Evolutionary conservation across 1,284 basidiomycete species (phyloP).

Genomic region (Sphagnurus paluster): DNA sequence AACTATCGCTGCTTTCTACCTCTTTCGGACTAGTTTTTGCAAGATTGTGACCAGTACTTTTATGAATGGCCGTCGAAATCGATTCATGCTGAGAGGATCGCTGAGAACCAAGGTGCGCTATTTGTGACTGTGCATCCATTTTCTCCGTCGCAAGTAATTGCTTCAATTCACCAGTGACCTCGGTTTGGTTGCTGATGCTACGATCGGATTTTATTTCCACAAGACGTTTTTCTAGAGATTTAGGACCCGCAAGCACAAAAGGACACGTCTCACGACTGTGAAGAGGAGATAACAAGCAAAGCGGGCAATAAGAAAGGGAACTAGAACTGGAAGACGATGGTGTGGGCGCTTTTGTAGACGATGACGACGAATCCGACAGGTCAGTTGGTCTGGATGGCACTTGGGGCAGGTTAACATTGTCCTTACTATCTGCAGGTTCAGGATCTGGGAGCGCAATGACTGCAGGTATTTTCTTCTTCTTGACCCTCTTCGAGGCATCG

Average conservation of each 20-base stretch:
- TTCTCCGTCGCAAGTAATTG: conserved; percentile 19
- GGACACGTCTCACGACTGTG: conserved; percentile 44
- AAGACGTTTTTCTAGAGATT: conserved; percentile 39
- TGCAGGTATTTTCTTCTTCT: conserved; percentile 4
- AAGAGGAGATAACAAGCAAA: conserved; percentile 38
- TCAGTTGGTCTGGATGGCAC: background rate
- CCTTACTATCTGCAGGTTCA: background rate
- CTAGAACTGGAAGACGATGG: background rate
- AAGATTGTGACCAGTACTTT: too few relatives aligned
- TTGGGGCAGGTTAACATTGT: background rate
- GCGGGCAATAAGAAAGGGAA: conserved; percentile 31
- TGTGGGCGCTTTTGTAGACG: background rate
- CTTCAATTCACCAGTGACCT: conserved; percentile 37
- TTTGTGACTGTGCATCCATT: background rate
- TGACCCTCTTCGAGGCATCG: conserved; percentile 1
- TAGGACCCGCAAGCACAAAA: conserved; percentile 36
- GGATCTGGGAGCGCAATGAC: background rate
- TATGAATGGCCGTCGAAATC: too few relatives aligned
- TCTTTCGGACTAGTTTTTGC: too few relatives aligned
- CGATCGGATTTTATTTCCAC: conserved; percentile 30
- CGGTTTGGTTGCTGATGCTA: conserved; percentile 22
- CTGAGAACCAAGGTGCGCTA: background rate
- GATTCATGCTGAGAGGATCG: conserved; percentile 1
- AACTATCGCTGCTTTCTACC: conserved; percentile 4
- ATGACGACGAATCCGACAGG: background rate